These are phyloP conservation scores for Stenogyne calaminthoides DNA, from an alignment of 305 asterid genomes.

Conservation along the genomic window DNA sequence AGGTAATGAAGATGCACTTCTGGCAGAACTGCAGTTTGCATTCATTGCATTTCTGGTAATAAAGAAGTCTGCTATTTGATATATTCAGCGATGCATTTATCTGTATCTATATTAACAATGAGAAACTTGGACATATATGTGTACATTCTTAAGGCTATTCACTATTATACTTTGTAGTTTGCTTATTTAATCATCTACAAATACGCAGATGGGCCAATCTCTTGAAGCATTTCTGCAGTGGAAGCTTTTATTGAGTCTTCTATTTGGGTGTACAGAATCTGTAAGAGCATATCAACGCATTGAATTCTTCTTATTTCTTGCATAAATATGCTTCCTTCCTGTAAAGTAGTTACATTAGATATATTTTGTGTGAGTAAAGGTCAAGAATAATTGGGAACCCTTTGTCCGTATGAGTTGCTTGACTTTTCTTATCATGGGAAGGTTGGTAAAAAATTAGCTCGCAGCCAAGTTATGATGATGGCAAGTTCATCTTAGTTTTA, in stretches of 20 bases:
- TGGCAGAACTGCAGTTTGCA: constrained; percentile 92
- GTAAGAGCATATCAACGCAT: constrained; percentile 50
- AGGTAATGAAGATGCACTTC: constrained; percentile 74
- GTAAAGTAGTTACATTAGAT: constrained; percentile 7
- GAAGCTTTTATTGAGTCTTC: constrained; percentile 75
- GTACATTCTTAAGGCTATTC: neutral
- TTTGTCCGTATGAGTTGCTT: constrained; percentile 3
- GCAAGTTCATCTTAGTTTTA: neutral
- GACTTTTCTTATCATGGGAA: constrained; percentile 16
- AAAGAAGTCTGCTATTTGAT: constrained; percentile 14
- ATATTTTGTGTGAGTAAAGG: constrained; percentile 11
- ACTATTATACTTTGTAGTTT: neutral
- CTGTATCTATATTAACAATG: constrained; percentile 7
- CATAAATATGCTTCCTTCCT: constrained; percentile 2
- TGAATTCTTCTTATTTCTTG: constrained; percentile 15
- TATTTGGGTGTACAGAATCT: constrained; percentile 85
- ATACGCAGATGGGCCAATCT: constrained; percentile 94
- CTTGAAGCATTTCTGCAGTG: constrained; percentile 93
- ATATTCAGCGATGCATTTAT: neutral
- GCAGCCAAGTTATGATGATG: neutral
- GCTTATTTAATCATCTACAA: constrained; percentile 25
- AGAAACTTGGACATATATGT: constrained; percentile 13
- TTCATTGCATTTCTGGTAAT: constrained; percentile 88
- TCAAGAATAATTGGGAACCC: neutral
- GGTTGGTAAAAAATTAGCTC: neutral